Evolutionary conservation across 305 asterid genomes (phyloP).

Genomic region (Fraxinus xanthoxyloides): DNA sequence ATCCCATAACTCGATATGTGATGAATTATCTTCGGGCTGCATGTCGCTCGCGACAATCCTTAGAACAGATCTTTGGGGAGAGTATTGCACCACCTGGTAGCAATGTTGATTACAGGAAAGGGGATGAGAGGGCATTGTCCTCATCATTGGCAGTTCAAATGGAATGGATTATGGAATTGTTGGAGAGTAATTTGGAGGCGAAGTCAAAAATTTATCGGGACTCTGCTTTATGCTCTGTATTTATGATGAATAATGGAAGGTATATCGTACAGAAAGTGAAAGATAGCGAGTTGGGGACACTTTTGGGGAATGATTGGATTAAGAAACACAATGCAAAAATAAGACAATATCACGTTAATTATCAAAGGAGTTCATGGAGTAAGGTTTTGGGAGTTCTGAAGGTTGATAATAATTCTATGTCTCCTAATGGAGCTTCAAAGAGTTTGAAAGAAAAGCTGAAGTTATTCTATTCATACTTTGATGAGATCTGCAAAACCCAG

Average conservation of each 20-base stretch:
- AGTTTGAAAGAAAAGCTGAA: conserved; percentile 64
- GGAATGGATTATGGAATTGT: conserved; percentile 84
- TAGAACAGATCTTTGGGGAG: conserved; percentile 82
- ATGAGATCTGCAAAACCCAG: conserved; percentile 63
- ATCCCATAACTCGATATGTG: conserved; percentile 83
- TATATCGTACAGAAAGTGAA: conserved; percentile 81
- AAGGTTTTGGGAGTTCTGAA: conserved; percentile 67
- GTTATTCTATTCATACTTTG: conserved; percentile 67
- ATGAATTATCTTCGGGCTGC: conserved; percentile 93
- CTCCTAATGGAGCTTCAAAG: conserved; percentile 58
- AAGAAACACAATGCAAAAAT: conserved; percentile 66
- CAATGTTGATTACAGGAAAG: conserved; percentile 52
- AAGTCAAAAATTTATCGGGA: conserved; percentile 76
- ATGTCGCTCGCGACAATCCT: conserved; percentile 62
- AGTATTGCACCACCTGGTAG: conserved; percentile 28
- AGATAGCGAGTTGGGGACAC: conserved; percentile 68
- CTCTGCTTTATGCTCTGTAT: conserved; percentile 58
- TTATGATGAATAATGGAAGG: conserved; percentile 84
- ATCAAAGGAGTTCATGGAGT: conserved; percentile 81
- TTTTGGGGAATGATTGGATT: conserved; percentile 80
- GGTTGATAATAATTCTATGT: conserved; percentile 39
- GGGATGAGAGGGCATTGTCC: conserved; percentile 49
- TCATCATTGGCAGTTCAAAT: conserved; percentile 61
- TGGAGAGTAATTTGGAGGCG: conserved; percentile 87
- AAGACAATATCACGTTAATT: conserved; percentile 68